These are phyloP conservation scores for Pseudognaphalium luteoalbum DNA, from an alignment of 129 eudicot genomes.

Conservation along the genomic window DNA sequence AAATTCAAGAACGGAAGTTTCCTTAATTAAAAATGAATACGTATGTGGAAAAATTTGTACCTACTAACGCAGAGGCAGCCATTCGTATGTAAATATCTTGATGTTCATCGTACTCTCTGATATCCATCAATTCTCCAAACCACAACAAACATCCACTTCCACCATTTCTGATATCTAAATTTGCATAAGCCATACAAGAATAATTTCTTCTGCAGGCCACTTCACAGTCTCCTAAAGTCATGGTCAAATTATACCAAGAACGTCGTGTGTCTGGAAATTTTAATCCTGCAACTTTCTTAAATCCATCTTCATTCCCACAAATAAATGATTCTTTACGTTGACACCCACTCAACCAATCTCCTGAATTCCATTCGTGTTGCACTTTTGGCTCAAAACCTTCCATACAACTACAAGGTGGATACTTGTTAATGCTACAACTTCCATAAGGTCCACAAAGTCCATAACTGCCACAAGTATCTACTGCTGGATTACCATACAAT, in stretches of 20 bases:
- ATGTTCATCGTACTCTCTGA: conserved; percentile 21
- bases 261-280: conserved; percentile 44
- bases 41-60: conserved; percentile 1
- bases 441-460: conserved; percentile 37
- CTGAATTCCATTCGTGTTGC: not conserved
- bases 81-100: conserved; percentile 44
- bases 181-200: conserved; percentile 50
- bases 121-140: conserved; percentile 49
- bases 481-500: not conserved
- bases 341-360: conserved; percentile 36
- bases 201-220: conserved; percentile 43
- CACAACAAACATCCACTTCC: conserved; percentile 65
- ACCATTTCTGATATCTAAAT: conserved; percentile 31
- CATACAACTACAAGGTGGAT: conserved; percentile 27
- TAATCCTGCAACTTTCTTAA: conserved; percentile 27
- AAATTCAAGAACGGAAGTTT: too few species aligned
- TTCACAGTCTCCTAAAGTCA: conserved; percentile 46
- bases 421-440: conserved; percentile 21
- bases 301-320: conserved; percentile 34
- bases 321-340: conserved; percentile 13
- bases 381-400: conserved; percentile 27
- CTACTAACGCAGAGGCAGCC: conserved; percentile 38
- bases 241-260: conserved; percentile 23
- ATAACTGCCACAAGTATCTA: conserved; percentile 20
- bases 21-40: too few species aligned